Evolutionary conservation across 345 rosid genomes (phyloP), one percentile per base, ranked within the genome.

Genomic region (Cochlearia excelsa): DNA sequence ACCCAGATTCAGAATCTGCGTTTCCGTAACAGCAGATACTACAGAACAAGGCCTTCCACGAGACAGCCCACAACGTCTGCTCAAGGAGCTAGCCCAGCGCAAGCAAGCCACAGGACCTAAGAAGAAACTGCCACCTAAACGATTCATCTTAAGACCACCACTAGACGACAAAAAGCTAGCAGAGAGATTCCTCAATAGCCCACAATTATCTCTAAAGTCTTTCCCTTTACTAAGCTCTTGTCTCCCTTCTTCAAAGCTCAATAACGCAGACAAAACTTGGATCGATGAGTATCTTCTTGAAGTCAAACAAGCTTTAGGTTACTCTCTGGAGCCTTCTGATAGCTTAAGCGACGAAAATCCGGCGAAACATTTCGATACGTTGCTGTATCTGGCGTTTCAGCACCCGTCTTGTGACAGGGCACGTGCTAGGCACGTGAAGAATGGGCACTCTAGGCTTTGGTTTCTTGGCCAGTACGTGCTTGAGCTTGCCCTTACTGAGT

Each of bases 381-480:
- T 93, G 75, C 67, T 88, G 26, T 88, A 93, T 63, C 53, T 93
- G 62, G 94, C 94, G 39, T 89, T 93, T 66, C 99, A 88, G 83
- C 96, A 93, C 48, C 97, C 84, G 8, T 76, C 84, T 26, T 88
- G 95, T 48, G 97, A 93, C 61, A 80, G 97, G 78, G 80, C 91
- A 0, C 82, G 78, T 1, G 86, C 90, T 3, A 79, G 89, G 78
- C 97, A 93, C 49, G 87, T 89, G 51, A 83, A 83, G 79, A 79
- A 75, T 6, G 99, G 88, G 46, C 95, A 89, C 43, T 86, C 97
- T 7, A 88, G 95, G 81, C 75, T 88, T 55, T 47, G 67, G 60
- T 93, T 93, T 66, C 46, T 88, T 63, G 99, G 97, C 52, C 99
- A 93, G 69, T 93, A 85, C 51, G 99, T 93, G 68, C 77, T 93